Evolutionary conservation across 306 rosid species (phyloP).

Genomic region (Cicer pinnatifidum): DNA sequence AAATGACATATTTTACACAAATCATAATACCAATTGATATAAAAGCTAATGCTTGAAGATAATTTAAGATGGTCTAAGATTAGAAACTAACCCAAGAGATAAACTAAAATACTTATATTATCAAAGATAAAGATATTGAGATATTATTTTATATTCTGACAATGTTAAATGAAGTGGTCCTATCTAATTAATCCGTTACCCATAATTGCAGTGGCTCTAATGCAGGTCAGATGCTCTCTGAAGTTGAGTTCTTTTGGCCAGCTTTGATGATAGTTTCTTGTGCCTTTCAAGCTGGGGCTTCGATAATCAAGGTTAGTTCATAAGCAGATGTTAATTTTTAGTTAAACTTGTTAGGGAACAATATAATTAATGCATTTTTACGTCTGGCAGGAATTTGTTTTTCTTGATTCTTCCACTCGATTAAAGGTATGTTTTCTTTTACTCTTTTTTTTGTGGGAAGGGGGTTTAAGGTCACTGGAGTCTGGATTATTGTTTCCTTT

Average conservation of each 20-base stretch:
- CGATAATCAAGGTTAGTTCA: conserved; percentile 73
- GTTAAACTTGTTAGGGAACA: conserved; percentile 39
- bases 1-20: too few species aligned
- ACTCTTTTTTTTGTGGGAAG: neutral
- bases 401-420: conserved; percentile 63
- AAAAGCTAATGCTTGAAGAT: neutral
- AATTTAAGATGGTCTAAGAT: neutral
- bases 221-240: conserved; percentile 82
- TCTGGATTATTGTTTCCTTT: conserved; percentile 37
- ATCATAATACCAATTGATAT: neutral
- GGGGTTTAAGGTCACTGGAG: neutral
- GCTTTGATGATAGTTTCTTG: conserved; percentile 78
- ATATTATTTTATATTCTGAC: neutral
- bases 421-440: conserved; percentile 58
- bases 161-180: conserved; percentile 32
- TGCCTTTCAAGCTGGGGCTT: conserved; percentile 93
- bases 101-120: neutral
- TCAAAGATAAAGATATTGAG: conserved; percentile 8
- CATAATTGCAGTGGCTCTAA: conserved; percentile 71
- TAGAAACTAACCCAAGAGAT: conserved; percentile 7
- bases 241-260: conserved; percentile 79
- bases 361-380: conserved; percentile 42
- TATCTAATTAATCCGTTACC: conserved; percentile 45
- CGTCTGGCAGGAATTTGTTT: conserved; percentile 68
- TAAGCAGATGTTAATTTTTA: conserved; percentile 32